Percentiles rank a stretch among this genome's conserved stretches.
phyloP scores from a whole-genome alignment of 306 rosid species.

The Pyrus bretschneideri region DNA sequence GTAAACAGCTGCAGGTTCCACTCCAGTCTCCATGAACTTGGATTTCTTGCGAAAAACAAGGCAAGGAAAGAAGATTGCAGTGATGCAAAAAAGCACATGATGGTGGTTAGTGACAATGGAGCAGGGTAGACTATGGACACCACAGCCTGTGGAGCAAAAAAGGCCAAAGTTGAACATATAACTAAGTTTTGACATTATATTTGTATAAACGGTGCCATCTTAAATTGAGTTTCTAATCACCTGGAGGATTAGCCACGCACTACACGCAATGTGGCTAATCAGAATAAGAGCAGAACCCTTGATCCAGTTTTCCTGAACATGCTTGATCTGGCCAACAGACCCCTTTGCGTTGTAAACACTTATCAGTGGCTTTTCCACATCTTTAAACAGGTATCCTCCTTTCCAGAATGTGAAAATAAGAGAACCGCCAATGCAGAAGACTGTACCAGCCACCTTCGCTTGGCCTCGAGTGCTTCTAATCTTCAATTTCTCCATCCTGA shows the following conservation, averaged over 20 bases:
- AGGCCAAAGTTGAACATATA: not conserved
- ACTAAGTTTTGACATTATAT: not conserved
- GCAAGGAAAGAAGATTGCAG: slow-evolving; percentile 30
- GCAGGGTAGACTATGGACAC: slow-evolving; percentile 28
- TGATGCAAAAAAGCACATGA: slow-evolving; percentile 29
- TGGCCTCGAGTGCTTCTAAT: slow-evolving; percentile 18
- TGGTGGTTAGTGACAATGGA: slow-evolving; percentile 13
- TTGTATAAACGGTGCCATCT: not conserved
- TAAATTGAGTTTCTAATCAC: slow-evolving; percentile 3
- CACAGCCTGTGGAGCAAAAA: slow-evolving; percentile 12
- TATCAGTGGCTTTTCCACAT: slow-evolving; percentile 20
- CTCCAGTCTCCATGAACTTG: slow-evolving; percentile 22
- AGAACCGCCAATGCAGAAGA: slow-evolving; percentile 30
- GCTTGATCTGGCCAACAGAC: not conserved
- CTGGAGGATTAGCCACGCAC: slow-evolving; percentile 39
- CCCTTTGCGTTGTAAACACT: not conserved
- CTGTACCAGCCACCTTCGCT: slow-evolving; percentile 33
- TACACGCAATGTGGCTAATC: slow-evolving; percentile 18
- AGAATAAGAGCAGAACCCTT: slow-evolving; percentile 36
- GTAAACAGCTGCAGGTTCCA: slow-evolving; percentile 31
- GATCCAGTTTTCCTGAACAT: slow-evolving; percentile 21
- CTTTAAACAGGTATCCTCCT: slow-evolving; percentile 18
- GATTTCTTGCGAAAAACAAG: slow-evolving; percentile 18
- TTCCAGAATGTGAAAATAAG: slow-evolving; percentile 35
- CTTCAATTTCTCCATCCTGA: slow-evolving; percentile 38